Conservation (phyloP, 768 basidiomycete genomes). For the Porpolomopsis calyptriformis region DNA sequence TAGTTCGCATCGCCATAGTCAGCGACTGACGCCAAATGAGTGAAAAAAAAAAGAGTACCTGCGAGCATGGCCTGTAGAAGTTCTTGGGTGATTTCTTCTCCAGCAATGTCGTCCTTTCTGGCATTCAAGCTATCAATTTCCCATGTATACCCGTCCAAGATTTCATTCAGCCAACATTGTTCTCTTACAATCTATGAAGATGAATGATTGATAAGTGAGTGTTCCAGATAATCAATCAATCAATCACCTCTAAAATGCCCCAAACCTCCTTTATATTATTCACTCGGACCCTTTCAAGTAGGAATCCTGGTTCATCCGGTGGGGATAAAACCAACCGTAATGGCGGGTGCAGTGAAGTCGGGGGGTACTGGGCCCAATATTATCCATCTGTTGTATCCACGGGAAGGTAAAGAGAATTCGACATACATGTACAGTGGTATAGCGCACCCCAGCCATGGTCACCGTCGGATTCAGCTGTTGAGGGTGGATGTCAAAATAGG, state of each 20-base stretch:
- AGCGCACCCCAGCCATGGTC: slow-evolving; percentile 45
- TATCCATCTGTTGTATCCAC: neutral
- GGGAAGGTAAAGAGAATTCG: slow-evolving; percentile 1
- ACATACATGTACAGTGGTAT: slow-evolving; percentile 59
- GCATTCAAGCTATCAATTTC: slow-evolving; percentile 35
- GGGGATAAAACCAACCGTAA: slow-evolving; percentile 53
- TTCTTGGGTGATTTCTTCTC: slow-evolving; percentile 35
- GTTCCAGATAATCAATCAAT: slow-evolving; percentile 2
- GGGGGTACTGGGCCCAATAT: slow-evolving; percentile 41
- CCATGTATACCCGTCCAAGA: slow-evolving; percentile 54
- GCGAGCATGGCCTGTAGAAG: slow-evolving; percentile 56
- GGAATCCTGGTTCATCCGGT: slow-evolving; percentile 69
- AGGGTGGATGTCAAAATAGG: slow-evolving; percentile 1
- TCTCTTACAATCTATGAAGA: slow-evolving; percentile 55
- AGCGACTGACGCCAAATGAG: neutral
- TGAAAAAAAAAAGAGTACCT: slow-evolving; percentile 29
- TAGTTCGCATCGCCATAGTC: slow-evolving; percentile 17
- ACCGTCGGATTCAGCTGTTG: slow-evolving; percentile 45
- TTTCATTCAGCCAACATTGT: slow-evolving; percentile 78
- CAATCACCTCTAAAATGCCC: slow-evolving; percentile 58
- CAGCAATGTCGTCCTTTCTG: slow-evolving; percentile 17
- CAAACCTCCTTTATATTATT: slow-evolving; percentile 64
- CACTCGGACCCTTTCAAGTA: slow-evolving; percentile 62
- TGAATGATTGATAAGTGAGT: neutral
- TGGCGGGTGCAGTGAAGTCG: slow-evolving; percentile 56